Conservation (phyloP, 2,329 filamentous ascomycete genomes). For the Stagonosporopsis chrysanthemi region DNA sequence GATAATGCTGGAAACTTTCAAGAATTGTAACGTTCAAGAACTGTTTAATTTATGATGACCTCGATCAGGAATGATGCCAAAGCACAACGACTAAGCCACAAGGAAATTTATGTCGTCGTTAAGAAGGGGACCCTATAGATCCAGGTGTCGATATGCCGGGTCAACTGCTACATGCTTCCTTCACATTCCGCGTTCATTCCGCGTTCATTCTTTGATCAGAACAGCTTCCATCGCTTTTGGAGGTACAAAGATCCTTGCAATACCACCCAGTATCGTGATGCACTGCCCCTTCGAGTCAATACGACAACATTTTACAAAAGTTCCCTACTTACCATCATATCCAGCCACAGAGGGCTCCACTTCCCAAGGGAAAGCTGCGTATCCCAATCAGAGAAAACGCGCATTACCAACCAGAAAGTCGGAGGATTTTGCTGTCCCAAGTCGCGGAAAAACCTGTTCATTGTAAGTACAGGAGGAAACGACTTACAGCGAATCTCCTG, state of each 20-base stretch:
- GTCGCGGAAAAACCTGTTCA: background rate
- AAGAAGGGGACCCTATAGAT: too few species aligned
- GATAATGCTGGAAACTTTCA: background rate
- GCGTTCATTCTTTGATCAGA: background rate
- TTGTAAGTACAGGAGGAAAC: too few species aligned
- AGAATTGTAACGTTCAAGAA: too few species aligned
- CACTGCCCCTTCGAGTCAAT: background rate
- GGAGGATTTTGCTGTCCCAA: too few species aligned
- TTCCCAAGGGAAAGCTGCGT: background rate
- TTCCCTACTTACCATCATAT: background rate
- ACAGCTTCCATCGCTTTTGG: background rate
- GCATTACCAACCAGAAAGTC: background rate
- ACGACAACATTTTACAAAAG: background rate
- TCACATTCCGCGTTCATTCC: background rate
- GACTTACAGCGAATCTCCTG: too few species aligned
- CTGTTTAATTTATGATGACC: background rate
- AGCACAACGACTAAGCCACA: too few species aligned
- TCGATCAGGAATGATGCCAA: too few species aligned
- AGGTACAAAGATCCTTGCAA: background rate
- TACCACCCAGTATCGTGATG: background rate
- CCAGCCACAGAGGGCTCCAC: background rate
- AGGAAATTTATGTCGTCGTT: too few species aligned
- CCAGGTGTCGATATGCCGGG: too few species aligned
- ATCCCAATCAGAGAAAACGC: background rate
- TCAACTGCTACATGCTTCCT: too few species aligned